Evolutionary conservation across 139 green algal species (phyloP).

Genomic region (Chlamydomonas asymmetrica): DNA sequence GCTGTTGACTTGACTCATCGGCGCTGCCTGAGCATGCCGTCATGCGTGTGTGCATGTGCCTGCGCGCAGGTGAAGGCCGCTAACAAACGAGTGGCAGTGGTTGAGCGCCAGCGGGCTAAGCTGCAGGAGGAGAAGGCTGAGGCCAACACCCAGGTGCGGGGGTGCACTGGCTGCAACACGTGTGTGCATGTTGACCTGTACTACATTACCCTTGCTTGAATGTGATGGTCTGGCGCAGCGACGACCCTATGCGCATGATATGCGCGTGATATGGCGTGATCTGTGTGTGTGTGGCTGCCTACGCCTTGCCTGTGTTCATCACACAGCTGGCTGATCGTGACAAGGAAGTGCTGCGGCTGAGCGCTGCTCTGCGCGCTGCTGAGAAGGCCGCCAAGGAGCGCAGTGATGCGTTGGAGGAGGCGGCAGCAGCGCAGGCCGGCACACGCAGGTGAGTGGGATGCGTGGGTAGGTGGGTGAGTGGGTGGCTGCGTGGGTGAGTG

Average conservation of each 20-base stretch:
- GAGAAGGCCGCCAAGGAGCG: constrained; percentile 24
- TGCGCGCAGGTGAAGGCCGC: constrained; percentile 1
- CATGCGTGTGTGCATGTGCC: neutral
- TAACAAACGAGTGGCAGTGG: constrained; percentile 4
- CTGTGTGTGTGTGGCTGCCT: too few species aligned
- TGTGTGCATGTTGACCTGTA: too few species aligned
- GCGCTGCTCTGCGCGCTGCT: constrained; percentile 13
- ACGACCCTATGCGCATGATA: too few species aligned
- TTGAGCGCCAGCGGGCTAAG: constrained; percentile 20
- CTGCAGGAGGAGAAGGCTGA: constrained; percentile 4
- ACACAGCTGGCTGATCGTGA: neutral
- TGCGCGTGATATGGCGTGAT: too few species aligned
- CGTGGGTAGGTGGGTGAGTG: neutral
- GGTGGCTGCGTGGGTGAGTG: too few species aligned
- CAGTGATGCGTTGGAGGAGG: constrained; percentile 9
- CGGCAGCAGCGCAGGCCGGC: constrained; percentile 1
- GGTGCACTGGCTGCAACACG: too few species aligned
- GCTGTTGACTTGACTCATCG: neutral
- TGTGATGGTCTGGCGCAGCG: too few species aligned
- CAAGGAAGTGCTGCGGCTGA: constrained; percentile 12
- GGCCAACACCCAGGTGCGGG: neutral
- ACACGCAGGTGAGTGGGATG: neutral
- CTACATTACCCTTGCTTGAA: too few species aligned
- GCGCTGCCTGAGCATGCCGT: neutral
- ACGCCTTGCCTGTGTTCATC: too few species aligned